A percentile compares a stretch with the other conserved stretches of the same genome.
Evolutionary conservation across 163 green algal species (phyloP).

Genomic region (Smithsoniella earleae): DNA sequence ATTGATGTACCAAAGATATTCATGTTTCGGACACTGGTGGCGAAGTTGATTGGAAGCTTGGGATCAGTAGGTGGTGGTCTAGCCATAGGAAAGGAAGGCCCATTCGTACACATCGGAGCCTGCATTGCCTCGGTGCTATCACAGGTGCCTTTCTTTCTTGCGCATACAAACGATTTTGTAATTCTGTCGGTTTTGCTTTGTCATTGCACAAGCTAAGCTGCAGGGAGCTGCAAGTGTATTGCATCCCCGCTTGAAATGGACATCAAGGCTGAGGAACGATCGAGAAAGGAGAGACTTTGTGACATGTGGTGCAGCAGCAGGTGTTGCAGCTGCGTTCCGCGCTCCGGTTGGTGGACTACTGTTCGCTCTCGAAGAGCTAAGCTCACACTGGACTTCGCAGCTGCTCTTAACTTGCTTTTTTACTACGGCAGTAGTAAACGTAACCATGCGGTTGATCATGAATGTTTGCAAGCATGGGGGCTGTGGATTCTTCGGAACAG

Average conservation of each 20-base stretch:
- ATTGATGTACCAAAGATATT: constrained; percentile 61
- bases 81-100: constrained; percentile 72
- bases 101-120: constrained; percentile 70
- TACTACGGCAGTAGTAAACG: constrained; percentile 64
- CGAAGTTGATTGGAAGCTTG: constrained; percentile 57
- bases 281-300: constrained; percentile 64
- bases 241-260: background rate
- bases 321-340: constrained; percentile 70
- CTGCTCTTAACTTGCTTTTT: constrained; percentile 74
- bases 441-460: constrained; percentile 52
- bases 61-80: constrained; percentile 61
- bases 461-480: constrained; percentile 42
- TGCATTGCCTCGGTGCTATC: constrained; percentile 59
- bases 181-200: background rate
- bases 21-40: constrained; percentile 56
- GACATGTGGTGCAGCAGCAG: constrained; percentile 60
- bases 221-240: background rate
- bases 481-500: constrained; percentile 63
- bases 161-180: background rate
- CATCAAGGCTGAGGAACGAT: constrained; percentile 42
- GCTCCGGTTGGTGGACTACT: constrained; percentile 67
- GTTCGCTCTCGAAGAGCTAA: constrained; percentile 78
- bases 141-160: constrained; percentile 38
- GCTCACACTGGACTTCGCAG: constrained; percentile 55
- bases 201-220: background rate